These are phyloP conservation scores for Venturiaceae sp. DNA, from an alignment of 2,329 filamentous ascomycete species.

Conservation along the genomic window DNA sequence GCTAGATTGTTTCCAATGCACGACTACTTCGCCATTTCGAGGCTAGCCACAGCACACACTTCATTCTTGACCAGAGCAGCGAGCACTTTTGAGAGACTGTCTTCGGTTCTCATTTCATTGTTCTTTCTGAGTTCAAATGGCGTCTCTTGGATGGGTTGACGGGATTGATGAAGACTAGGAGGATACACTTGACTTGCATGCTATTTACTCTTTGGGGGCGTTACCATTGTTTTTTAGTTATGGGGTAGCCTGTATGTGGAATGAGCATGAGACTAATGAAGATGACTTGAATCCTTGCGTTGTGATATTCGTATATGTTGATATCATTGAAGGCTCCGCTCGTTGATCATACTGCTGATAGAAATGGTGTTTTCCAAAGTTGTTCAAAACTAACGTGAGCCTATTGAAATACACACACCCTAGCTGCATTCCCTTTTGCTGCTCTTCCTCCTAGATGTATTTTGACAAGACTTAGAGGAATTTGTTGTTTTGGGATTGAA, in stretches of 20 bases:
- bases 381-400: too few species aligned
- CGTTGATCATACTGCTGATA: too few species aligned
- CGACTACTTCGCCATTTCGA: too few species aligned
- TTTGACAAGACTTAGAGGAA: too few species aligned
- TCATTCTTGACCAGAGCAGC: neutral
- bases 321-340: too few species aligned
- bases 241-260: neutral
- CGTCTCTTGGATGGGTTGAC: neutral
- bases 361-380: too few species aligned
- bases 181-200: neutral
- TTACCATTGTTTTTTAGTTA: neutral
- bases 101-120: neutral
- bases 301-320: neutral
- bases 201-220: neutral
- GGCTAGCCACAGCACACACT: neutral
- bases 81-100: neutral
- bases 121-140: neutral
- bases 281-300: neutral
- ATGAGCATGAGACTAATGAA: neutral
- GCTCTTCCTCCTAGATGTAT: too few species aligned
- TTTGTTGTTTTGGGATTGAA: neutral
- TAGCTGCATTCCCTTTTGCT: too few species aligned
- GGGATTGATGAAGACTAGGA: neutral
- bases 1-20: slow-evolving; percentile 49
- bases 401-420: too few species aligned